Percentiles rank a stretch among this genome's conserved stretches.
Conservation (phyloP, 2,329 filamentous ascomycete species). For the Neonectria faginata region DNA sequence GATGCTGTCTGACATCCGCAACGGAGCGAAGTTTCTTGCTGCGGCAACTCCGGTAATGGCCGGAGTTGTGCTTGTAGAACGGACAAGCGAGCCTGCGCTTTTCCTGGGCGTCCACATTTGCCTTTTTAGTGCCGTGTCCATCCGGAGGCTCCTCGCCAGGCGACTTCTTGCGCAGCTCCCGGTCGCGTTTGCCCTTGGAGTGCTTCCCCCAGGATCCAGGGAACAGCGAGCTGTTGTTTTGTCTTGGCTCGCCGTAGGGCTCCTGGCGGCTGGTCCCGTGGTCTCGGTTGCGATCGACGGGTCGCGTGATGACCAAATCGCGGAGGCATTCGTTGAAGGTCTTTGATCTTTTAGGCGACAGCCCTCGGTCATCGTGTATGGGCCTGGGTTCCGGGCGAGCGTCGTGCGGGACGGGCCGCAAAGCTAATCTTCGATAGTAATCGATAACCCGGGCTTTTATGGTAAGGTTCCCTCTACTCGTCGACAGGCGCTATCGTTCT, state of each 20-base stretch:
- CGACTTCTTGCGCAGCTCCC: background rate
- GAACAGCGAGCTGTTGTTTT: too few relatives aligned
- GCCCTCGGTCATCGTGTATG: too few relatives aligned
- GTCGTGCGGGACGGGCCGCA: background rate
- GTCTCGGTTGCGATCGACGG: too few relatives aligned
- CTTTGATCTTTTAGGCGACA: too few relatives aligned
- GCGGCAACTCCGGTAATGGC: background rate
- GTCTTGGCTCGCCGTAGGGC: background rate
- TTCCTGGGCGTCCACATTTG: background rate
- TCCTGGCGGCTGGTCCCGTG: too few relatives aligned
- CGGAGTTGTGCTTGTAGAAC: background rate
- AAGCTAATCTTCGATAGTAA: background rate
- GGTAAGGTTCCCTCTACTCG: background rate
- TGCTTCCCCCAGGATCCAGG: background rate
- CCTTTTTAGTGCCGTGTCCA: background rate
- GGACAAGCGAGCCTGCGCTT: background rate
- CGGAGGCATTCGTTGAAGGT: too few relatives aligned
- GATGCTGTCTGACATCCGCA: background rate
- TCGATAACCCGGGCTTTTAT: too few relatives aligned
- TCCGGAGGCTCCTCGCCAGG: background rate
- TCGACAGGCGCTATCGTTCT: background rate
- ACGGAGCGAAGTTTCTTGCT: rapidly evolving
- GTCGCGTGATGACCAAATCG: too few relatives aligned
- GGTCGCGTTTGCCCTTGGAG: background rate
- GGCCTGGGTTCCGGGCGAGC: too few relatives aligned